Base-by-base conservation (phyloP, 805 yeast species). In the Jamesozyma lodderae region DNA sequence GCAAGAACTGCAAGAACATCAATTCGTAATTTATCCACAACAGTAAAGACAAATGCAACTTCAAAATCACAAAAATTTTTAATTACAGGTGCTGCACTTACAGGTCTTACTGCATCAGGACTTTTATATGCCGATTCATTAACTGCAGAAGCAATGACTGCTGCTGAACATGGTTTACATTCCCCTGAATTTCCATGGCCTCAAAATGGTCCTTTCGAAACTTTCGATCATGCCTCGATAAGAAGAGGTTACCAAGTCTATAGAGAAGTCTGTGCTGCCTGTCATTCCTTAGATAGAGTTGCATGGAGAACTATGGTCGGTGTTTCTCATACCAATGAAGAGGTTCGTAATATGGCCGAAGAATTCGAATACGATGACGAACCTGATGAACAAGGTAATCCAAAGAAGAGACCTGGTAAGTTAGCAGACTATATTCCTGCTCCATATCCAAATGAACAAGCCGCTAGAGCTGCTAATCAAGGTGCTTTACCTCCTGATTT, bases 161-260 rank as follows among this genome's bases (percentile, higher is more conserved):
- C 92, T 50, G 96, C 97, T 51, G 98, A 92, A 70, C 97, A 92
- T 69, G 98, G 98, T 52, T 75, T 92, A 61, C 98, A 92, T 66
- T 81, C 98, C 26, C 95, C 97, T 47, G 79, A 79, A 42, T 88
- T 73, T 64, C 81, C 77, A 41, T 92, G 97, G 97, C 74, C 95
- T 31, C 97, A 90, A 68, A 78, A 75, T 57, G 96, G 96, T 52
- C 82, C 86, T 79, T 75, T 87, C 52, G 80, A 79, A 53, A 73
- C 95, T 39, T 88, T 86, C 52, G 96, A 88, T 70, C 96, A 88
- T 67, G 87, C 86, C 42, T 80, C 95, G 40, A 84, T 92, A 60
- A 84, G 98, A 75, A 87, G 98, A 77, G 98, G 98, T 54, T 92
- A 81, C 80, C 96, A 86, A 65, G 98, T 92, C 45, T 92, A 92